Percentiles rank a stretch among this genome's conserved stretches.
phyloP scores from a whole-genome alignment of 2,329 filamentous ascomycete genomes.

The Hawksworthiomyces lignivorus region DNA sequence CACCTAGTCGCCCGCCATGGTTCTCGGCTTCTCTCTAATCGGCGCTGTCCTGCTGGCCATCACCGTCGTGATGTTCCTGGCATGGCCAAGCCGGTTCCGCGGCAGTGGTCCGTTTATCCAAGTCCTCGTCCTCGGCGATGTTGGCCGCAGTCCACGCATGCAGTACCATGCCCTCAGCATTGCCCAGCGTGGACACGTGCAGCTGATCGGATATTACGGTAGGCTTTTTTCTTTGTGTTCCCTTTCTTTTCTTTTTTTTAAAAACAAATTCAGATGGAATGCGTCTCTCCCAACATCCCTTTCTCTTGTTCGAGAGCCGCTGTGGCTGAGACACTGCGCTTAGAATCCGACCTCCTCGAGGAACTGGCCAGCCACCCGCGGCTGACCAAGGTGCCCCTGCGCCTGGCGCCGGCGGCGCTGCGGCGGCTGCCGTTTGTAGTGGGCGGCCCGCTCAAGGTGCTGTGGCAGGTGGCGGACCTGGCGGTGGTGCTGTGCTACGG shows the following conservation, averaged over 20 bases:
- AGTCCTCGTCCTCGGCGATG: slow-evolving; percentile 87
- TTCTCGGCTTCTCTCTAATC: slow-evolving; percentile 11
- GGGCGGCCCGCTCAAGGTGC: slow-evolving; percentile 72
- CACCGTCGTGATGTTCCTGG: slow-evolving; percentile 2
- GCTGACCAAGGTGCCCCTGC: slow-evolving; percentile 65
- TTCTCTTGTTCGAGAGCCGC: no score
- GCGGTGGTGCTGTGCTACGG: slow-evolving; percentile 66
- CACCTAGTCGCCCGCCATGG: no score
- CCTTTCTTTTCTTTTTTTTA: not conserved
- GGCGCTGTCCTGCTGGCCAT: slow-evolving; percentile 11
- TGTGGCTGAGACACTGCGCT: slow-evolving; percentile 7
- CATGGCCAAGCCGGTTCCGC: slow-evolving; percentile 11
- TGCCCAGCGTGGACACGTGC: slow-evolving; percentile 71
- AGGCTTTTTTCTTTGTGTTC: slow-evolving; percentile 10
- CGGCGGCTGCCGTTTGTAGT: slow-evolving; percentile 69
- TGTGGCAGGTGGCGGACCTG: slow-evolving; percentile 71
- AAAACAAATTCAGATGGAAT: no score
- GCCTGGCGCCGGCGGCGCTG: slow-evolving; percentile 57
- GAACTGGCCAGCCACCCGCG: slow-evolving; percentile 61
- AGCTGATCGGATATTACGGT: slow-evolving; percentile 86
- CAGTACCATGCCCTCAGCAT: slow-evolving; percentile 96
- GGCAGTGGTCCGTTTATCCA: slow-evolving; percentile 44
- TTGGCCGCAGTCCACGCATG: slow-evolving; percentile 94
- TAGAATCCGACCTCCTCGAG: slow-evolving; percentile 74
- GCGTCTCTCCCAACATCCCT: no score